Conservation (phyloP, 2,329 filamentous ascomycete genomes). For the Neurospora crassa region DNA sequence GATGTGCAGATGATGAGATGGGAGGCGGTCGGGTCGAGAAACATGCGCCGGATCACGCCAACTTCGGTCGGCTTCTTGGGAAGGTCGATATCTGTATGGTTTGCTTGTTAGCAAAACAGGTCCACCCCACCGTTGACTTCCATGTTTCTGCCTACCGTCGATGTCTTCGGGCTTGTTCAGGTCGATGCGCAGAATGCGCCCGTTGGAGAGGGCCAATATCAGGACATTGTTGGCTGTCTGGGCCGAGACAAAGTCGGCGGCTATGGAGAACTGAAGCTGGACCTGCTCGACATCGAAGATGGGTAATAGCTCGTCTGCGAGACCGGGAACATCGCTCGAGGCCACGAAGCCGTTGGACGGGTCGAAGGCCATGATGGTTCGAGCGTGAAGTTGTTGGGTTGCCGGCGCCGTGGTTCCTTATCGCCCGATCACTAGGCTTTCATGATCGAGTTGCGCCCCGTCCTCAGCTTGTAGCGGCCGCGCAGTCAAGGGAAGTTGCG, state of each 20-base stretch:
- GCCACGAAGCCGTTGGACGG: slow-evolving; percentile 62
- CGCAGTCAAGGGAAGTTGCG: background rate
- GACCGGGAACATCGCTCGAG: slow-evolving; percentile 48
- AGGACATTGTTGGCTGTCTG: slow-evolving; percentile 97
- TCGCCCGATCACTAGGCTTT: background rate
- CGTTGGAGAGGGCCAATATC: slow-evolving; percentile 82
- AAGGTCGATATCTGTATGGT: slow-evolving; percentile 76
- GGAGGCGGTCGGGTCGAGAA: slow-evolving; percentile 92
- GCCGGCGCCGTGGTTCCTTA: background rate
- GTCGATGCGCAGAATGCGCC: slow-evolving; percentile 88
- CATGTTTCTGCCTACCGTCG: slow-evolving; percentile 51
- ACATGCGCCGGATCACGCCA: slow-evolving; percentile 89
- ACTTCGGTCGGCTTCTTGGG: slow-evolving; percentile 87
- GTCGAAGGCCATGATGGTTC: slow-evolving; percentile 55
- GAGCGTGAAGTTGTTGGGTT: background rate
- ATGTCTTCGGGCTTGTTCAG: slow-evolving; percentile 90
- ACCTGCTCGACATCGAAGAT: slow-evolving; percentile 94
- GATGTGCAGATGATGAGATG: slow-evolving; percentile 89
- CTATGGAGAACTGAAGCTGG: slow-evolving; percentile 86
- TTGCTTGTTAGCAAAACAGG: background rate
- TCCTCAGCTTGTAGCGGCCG: background rate
- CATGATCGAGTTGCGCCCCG: background rate
- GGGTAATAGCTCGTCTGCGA: slow-evolving; percentile 50
- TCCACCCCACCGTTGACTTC: background rate
- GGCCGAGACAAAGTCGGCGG: slow-evolving; percentile 90